Conservation (phyloP, 1,284 basidiomycete genomes). For the Cronartium ribicola region DNA sequence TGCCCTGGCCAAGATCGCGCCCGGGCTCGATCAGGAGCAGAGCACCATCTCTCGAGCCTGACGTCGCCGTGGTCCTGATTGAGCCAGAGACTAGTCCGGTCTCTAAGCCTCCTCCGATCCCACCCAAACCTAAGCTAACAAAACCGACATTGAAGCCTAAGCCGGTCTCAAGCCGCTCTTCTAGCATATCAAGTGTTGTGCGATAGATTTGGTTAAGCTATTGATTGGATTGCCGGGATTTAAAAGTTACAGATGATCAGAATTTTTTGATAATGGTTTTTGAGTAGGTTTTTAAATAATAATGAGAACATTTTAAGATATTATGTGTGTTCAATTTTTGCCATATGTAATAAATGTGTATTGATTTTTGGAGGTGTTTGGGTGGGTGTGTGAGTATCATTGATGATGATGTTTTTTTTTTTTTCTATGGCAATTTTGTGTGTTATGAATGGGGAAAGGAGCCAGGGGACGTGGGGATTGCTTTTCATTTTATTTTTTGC, state of each 20-base stretch:
- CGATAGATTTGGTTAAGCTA: neutral
- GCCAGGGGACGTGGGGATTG: neutral
- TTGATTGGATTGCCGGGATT: neutral
- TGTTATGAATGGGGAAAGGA: neutral
- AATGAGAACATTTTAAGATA: neutral
- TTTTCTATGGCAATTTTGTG: neutral
- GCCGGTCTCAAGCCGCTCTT: neutral
- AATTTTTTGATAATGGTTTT: neutral
- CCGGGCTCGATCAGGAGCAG: neutral
- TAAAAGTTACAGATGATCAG: neutral
- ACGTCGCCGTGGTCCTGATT: neutral
- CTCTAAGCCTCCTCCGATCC: slow-evolving; percentile 12
- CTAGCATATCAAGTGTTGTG: neutral
- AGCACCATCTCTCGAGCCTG: neutral
- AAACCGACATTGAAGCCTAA: slow-evolving; percentile 29
- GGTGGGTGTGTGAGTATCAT: too few relatives aligned
- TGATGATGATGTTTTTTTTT: too few relatives aligned
- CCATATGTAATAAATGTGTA: neutral
- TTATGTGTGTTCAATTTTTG: neutral
- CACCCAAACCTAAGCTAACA: slow-evolving; percentile 21
- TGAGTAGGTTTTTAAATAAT: neutral
- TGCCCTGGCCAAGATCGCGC: neutral
- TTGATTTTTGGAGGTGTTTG: neutral
- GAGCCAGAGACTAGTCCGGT: neutral
- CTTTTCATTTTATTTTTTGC: neutral